phyloP scores from a whole-genome alignment of 768 basidiomycete genomes.

The Phlebiopsis flavidoalba region DNA sequence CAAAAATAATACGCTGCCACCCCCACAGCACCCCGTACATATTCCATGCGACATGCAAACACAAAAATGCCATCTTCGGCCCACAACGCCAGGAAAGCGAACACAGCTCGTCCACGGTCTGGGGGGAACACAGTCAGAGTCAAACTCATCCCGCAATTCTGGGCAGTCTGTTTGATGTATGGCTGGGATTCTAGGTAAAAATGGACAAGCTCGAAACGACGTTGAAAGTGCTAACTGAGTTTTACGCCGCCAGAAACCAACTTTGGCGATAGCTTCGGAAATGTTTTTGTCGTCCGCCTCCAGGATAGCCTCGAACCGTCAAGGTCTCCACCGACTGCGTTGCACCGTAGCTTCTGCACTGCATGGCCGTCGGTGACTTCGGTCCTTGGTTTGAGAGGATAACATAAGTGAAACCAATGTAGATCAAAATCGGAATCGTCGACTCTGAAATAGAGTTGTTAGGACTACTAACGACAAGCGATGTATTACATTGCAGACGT shows the following conservation, averaged over 20 bases:
- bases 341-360: slow-evolving; percentile 61
- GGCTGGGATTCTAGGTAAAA: slow-evolving; percentile 31
- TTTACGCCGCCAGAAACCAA: slow-evolving; percentile 91
- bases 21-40: slow-evolving; percentile 40
- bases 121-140: slow-evolving; percentile 81
- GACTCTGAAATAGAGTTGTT: slow-evolving; percentile 44
- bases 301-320: slow-evolving; percentile 64
- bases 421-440: slow-evolving; percentile 74
- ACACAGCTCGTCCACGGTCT: slow-evolving; percentile 83
- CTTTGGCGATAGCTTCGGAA: slow-evolving; percentile 75
- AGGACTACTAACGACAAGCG: slow-evolving; percentile 8
- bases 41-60: slow-evolving; percentile 82
- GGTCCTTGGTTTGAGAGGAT: slow-evolving; percentile 93
- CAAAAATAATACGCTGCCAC: neutral
- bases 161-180: slow-evolving; percentile 71
- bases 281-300: slow-evolving; percentile 59
- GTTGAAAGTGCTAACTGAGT: slow-evolving; percentile 45
- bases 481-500: slow-evolving; percentile 7
- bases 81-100: slow-evolving; percentile 89
- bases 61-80: slow-evolving; percentile 93
- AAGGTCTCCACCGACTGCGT: slow-evolving; percentile 80
- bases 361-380: slow-evolving; percentile 83
- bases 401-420: slow-evolving; percentile 93
- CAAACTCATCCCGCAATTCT: slow-evolving; percentile 64
- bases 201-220: neutral